Evolutionary conservation across 495 filamentous ascomycete genomes (phyloP).

Genomic region (Penicillium bialowiezense): DNA sequence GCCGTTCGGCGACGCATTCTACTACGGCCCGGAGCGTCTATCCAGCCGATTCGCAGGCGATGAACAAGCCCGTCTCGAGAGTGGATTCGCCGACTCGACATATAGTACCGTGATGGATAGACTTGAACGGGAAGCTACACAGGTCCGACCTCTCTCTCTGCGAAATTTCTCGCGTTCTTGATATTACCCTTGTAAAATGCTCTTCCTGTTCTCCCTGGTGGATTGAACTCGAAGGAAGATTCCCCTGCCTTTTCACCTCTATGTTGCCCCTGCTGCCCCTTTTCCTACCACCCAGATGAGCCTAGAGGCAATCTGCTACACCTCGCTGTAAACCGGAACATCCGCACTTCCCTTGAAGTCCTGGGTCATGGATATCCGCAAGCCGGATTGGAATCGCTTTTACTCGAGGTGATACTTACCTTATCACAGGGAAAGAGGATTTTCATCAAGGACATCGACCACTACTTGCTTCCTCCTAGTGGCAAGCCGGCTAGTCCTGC

Average conservation of each 20-base stretch:
- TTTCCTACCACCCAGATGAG: background rate
- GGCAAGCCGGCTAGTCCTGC: slow-evolving; percentile 65
- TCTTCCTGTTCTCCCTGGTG: slow-evolving; percentile 7
- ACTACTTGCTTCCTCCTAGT: slow-evolving; percentile 81
- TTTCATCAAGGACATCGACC: slow-evolving; percentile 96
- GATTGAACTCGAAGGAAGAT: slow-evolving; percentile 9
- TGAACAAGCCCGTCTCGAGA: slow-evolving; percentile 61
- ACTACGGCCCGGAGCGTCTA: slow-evolving; percentile 87
- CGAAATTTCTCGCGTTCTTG: slow-evolving; percentile 15
- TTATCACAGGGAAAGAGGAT: slow-evolving; percentile 62
- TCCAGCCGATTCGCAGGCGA: slow-evolving; percentile 73
- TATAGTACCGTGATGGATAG: slow-evolving; percentile 72
- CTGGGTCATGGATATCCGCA: background rate
- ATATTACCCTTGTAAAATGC: background rate
- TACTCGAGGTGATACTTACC: slow-evolving; percentile 35
- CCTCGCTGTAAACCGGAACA: background rate
- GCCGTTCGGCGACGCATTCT: slow-evolving; percentile 95
- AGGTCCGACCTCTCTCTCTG: slow-evolving; percentile 54
- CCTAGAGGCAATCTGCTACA: background rate
- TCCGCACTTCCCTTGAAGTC: too few relatives aligned
- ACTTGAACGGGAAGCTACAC: slow-evolving; percentile 61
- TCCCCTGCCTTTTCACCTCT: background rate
- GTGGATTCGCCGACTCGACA: slow-evolving; percentile 73
- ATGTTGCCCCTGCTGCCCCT: background rate
- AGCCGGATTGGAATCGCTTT: slow-evolving; percentile 3